These are phyloP conservation scores for Malassezia caprae DNA, from an alignment of 1,284 basidiomycete species.

Conservation along the genomic window DNA sequence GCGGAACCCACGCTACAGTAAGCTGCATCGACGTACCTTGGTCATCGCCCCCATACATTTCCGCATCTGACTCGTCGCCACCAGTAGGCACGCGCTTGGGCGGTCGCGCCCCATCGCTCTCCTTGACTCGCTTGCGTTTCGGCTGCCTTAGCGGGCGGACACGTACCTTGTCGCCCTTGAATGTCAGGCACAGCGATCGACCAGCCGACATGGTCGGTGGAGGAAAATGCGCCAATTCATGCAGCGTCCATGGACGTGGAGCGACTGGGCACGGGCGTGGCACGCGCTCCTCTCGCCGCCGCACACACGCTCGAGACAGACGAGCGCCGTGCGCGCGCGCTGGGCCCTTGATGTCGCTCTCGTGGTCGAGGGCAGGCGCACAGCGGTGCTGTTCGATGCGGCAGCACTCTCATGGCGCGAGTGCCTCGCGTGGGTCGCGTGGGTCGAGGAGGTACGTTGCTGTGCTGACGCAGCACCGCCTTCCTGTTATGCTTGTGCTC, in stretches of 20 bases:
- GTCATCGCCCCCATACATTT: conserved; percentile 17
- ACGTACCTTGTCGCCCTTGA: conserved; percentile 19
- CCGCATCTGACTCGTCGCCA: conserved; percentile 12
- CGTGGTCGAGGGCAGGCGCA: background rate
- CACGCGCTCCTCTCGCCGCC: background rate
- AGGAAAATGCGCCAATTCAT: background rate
- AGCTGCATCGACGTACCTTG: conserved; percentile 7
- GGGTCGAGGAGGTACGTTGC: background rate
- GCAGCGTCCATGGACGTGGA: background rate
- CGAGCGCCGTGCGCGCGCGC: background rate
- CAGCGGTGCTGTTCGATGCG: background rate
- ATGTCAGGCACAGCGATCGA: conserved; percentile 13
- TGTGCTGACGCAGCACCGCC: background rate
- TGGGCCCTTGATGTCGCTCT: background rate
- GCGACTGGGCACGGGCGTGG: background rate
- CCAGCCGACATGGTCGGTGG: background rate
- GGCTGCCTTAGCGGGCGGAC: background rate
- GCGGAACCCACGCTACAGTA: conserved; percentile 13
- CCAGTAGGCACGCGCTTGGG: background rate
- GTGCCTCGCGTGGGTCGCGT: background rate
- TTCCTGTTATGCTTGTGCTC: background rate
- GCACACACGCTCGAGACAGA: background rate
- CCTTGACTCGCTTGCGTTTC: conserved; percentile 12
- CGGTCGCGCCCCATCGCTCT: background rate
- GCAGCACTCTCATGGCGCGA: background rate